Evolutionary conservation across 495 filamentous ascomycete genomes (phyloP).

Genomic region (Cryomyces antarcticus): DNA sequence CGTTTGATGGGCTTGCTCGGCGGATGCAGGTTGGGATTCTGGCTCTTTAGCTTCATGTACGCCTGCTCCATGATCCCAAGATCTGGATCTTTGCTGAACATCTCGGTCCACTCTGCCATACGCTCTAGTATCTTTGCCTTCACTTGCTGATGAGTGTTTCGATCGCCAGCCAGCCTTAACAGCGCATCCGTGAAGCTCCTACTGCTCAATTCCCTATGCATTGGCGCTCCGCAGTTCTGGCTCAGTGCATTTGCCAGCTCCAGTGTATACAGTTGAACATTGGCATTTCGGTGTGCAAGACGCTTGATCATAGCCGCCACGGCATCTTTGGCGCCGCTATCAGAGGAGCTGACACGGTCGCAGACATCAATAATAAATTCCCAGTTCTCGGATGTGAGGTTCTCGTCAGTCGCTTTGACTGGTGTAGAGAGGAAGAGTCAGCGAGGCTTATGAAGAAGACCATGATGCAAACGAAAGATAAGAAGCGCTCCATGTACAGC

Average conservation of each 20-base stretch:
- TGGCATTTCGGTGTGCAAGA: constrained; percentile 89
- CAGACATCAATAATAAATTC: constrained; percentile 97
- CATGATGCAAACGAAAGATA: neutral
- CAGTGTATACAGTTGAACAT: constrained; percentile 96
- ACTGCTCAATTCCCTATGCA: constrained; percentile 85
- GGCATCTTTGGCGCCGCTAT: constrained; percentile 67
- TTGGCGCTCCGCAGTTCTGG: constrained; percentile 79
- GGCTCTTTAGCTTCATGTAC: constrained; percentile 67
- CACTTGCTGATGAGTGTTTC: constrained; percentile 90
- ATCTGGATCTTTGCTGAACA: constrained; percentile 79
- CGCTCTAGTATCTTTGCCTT: constrained; percentile 93
- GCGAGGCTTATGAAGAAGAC: neutral
- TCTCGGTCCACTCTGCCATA: constrained; percentile 89
- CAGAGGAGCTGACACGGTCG: constrained; percentile 58
- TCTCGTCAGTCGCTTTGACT: constrained; percentile 99
- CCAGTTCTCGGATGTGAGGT: constrained; percentile 95
- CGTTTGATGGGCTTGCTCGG: constrained; percentile 84
- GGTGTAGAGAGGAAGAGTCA: constrained; percentile 2
- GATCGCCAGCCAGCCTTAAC: constrained; percentile 71
- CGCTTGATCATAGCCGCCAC: constrained; percentile 90
- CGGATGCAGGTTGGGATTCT: constrained; percentile 76
- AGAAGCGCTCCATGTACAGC: neutral
- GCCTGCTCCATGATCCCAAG: constrained; percentile 96
- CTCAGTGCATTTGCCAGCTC: constrained; percentile 90
- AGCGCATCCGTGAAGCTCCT: constrained; percentile 92